Conservation (phyloP, 225 moss, liverwort and hornwort genomes). For the Straminergon stramineum region DNA sequence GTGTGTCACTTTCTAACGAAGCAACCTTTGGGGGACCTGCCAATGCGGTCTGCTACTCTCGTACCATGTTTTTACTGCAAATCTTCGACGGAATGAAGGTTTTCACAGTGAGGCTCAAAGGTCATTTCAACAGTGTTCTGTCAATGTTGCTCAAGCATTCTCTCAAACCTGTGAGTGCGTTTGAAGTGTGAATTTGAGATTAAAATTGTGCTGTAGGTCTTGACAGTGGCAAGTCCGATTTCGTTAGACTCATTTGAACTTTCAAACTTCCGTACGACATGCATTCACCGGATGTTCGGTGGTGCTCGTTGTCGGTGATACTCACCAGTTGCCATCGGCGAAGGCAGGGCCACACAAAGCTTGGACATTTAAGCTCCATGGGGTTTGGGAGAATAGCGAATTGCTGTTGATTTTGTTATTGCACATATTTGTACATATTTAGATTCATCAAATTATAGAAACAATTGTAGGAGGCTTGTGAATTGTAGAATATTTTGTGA, state of each 20-base stretch:
- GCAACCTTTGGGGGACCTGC: background rate
- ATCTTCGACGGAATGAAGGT: background rate
- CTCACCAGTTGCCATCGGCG: background rate
- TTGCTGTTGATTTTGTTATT: background rate
- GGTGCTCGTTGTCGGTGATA: background rate
- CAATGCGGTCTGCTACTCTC: background rate
- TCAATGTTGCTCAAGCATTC: background rate
- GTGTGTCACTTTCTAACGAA: background rate
- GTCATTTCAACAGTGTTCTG: background rate
- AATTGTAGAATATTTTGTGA: background rate
- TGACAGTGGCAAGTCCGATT: background rate
- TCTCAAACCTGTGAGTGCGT: background rate
- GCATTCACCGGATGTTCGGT: background rate
- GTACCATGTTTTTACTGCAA: background rate
- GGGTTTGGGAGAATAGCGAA: background rate
- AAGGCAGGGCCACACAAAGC: background rate
- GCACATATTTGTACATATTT: background rate
- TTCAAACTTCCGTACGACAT: background rate
- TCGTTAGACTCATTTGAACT: background rate
- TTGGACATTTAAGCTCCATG: background rate
- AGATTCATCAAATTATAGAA: background rate
- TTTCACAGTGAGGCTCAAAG: background rate
- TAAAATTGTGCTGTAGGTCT: too few species aligned
- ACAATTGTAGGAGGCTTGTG: background rate
- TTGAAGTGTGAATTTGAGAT: background rate